Percentiles rank a stretch among this genome's conserved stretches.
These are phyloP conservation scores for Mycosphaerella sp. DNA, from an alignment of 2,329 filamentous ascomycete species.

Conservation along the genomic window DNA sequence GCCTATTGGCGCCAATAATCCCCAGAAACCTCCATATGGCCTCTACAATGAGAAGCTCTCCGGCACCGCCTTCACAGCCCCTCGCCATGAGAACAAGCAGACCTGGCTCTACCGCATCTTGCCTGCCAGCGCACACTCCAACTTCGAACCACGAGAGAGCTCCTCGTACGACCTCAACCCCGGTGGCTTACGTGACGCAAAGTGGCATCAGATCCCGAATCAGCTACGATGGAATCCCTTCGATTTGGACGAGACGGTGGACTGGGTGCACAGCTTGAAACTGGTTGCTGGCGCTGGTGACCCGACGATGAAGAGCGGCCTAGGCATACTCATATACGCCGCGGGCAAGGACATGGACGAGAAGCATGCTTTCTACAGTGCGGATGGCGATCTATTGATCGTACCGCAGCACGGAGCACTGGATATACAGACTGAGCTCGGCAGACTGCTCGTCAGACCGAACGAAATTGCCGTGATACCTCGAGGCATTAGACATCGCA, in stretches of 20 bases:
- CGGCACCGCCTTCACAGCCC: slow-evolving; percentile 55
- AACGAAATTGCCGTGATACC: slow-evolving; percentile 64
- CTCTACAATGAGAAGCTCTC: slow-evolving; percentile 70
- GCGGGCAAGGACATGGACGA: slow-evolving; percentile 70
- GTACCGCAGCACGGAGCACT: slow-evolving; percentile 59
- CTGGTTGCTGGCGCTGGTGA: slow-evolving; percentile 75
- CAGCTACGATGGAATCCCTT: slow-evolving; percentile 77
- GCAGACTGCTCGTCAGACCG: slow-evolving; percentile 57
- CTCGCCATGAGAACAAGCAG: slow-evolving; percentile 52
- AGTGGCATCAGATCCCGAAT: slow-evolving; percentile 68
- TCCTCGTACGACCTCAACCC: slow-evolving; percentile 47
- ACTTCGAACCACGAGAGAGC: slow-evolving; percentile 47
- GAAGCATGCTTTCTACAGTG: slow-evolving; percentile 75
- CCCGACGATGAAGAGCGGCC: slow-evolving; percentile 67
- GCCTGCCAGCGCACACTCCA: slow-evolving; percentile 53
- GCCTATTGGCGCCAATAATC: slow-evolving; percentile 71
- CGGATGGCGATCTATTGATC: slow-evolving; percentile 64
- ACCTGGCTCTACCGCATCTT: slow-evolving; percentile 55
- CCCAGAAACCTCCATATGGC: slow-evolving; percentile 70
- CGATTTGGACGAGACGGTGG: slow-evolving; percentile 61
- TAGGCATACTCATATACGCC: slow-evolving; percentile 76
- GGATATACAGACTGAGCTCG: slow-evolving; percentile 64
- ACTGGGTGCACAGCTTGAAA: slow-evolving; percentile 64
- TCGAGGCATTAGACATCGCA: slow-evolving; percentile 57
- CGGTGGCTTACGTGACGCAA: slow-evolving; percentile 33